Percentiles rank a stretch among this genome's conserved stretches.
Conservation (phyloP, 83 land plant genomes). For the Thuja plicata region DNA sequence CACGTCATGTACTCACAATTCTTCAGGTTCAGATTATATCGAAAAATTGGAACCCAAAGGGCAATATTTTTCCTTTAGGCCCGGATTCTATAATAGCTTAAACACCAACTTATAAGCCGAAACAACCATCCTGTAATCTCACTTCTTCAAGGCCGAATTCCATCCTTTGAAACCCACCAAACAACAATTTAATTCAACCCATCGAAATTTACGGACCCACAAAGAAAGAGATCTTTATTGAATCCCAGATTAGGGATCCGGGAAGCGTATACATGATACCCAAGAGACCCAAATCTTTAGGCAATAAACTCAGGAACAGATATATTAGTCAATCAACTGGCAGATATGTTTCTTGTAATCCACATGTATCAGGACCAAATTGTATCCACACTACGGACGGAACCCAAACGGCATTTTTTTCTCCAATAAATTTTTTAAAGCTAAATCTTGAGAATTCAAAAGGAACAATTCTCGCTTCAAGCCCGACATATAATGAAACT, state of each 20-base stretch:
- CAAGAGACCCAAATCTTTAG: background rate
- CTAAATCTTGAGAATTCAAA: background rate
- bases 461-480: background rate
- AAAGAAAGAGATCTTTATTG: too few species aligned
- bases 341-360: background rate
- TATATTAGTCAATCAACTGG: background rate
- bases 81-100: background rate
- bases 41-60: background rate
- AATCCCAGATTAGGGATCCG: background rate
- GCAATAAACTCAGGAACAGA: too few species aligned
- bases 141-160: background rate
- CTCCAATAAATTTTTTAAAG: background rate
- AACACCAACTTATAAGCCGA: background rate
- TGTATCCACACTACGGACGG: background rate
- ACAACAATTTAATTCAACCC: too few species aligned
- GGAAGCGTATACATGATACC: background rate
- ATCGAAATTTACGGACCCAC: too few species aligned
- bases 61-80: background rate
- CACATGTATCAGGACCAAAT: background rate
- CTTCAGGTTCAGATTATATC: background rate
- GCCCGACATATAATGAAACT: background rate
- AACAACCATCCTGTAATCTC: background rate
- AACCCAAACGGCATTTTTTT: background rate
- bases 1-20: background rate
- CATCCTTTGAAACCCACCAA: background rate